Conservation (phyloP, 495 filamentous ascomycete species). For the Achaetomiella virescens region DNA sequence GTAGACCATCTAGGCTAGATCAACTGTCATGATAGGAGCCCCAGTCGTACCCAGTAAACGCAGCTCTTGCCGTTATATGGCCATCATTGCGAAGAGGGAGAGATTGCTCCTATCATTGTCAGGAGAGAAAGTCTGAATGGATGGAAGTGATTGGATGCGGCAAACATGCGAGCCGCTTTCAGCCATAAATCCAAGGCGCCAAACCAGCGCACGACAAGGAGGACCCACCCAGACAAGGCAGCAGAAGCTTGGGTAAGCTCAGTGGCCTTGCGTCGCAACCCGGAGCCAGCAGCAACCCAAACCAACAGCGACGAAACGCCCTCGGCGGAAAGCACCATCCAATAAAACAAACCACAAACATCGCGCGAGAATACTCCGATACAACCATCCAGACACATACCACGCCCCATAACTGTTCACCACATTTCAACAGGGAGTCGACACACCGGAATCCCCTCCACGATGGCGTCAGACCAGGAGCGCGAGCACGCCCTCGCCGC, state of each 20-base stretch:
- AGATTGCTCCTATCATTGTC: no score
- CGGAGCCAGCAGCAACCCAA: neutral
- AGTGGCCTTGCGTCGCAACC: conserved; percentile 6
- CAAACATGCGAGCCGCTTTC: neutral
- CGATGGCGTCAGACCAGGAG: conserved; percentile 53
- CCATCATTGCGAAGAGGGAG: no score
- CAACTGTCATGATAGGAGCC: no score
- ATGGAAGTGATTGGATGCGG: neutral
- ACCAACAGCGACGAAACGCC: conserved; percentile 1
- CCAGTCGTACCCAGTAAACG: no score
- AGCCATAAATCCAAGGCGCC: neutral
- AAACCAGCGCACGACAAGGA: neutral
- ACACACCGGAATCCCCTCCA: neutral
- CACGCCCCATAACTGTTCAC: neutral
- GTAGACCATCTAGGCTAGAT: no score
- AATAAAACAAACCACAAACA: neutral
- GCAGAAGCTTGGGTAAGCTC: conserved; percentile 22
- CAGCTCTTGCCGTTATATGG: conserved; percentile 12
- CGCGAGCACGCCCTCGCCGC: conserved; percentile 76
- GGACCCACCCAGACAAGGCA: conserved; percentile 18
- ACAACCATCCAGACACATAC: neutral
- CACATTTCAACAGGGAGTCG: neutral
- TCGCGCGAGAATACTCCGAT: neutral
- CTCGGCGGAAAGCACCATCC: neutral
- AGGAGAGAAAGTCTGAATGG: no score